phyloP scores from a whole-genome alignment of 352 stramenopile species.

The Globisporangium nodosum region DNA sequence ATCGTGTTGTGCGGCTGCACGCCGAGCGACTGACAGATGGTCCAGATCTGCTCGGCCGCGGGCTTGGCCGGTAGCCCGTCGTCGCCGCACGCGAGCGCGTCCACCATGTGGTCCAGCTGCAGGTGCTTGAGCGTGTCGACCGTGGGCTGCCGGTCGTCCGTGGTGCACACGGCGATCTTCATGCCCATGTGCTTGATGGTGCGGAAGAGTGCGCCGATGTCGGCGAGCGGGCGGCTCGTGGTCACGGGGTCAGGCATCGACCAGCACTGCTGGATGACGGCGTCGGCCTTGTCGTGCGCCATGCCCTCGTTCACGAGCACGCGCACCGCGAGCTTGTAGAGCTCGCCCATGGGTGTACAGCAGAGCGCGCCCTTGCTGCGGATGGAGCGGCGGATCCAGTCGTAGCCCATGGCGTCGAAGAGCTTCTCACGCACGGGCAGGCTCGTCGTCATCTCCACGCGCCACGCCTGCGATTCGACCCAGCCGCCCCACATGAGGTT shows the following conservation, averaged over 20 bases:
- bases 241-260: conserved; percentile 74
- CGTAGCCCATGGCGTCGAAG: conserved; percentile 84
- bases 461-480: conserved; percentile 81
- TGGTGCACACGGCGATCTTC: conserved; percentile 88
- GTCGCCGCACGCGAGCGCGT: conserved; percentile 73
- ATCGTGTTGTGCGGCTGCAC: conserved; percentile 83
- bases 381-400: conserved; percentile 79
- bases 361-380: conserved; percentile 78
- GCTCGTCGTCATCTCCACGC: conserved; percentile 78
- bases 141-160: conserved; percentile 76
- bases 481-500: conserved; percentile 88
- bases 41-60: conserved; percentile 81
- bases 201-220: conserved; percentile 74
- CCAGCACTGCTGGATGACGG: conserved; percentile 75
- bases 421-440: conserved; percentile 79
- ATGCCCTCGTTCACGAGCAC: conserved; percentile 74
- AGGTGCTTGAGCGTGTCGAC: conserved; percentile 74
- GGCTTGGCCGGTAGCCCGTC: conserved; percentile 81
- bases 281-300: conserved; percentile 45
- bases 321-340: conserved; percentile 77
- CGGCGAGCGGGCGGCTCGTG: conserved; percentile 63
- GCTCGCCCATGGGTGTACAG: conserved; percentile 80
- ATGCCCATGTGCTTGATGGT: conserved; percentile 83
- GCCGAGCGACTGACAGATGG: conserved; percentile 68
- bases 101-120: conserved; percentile 67